phyloP scores from a whole-genome alignment of 2,329 filamentous ascomycete genomes.

The Nigrospora osmanthi region DNA sequence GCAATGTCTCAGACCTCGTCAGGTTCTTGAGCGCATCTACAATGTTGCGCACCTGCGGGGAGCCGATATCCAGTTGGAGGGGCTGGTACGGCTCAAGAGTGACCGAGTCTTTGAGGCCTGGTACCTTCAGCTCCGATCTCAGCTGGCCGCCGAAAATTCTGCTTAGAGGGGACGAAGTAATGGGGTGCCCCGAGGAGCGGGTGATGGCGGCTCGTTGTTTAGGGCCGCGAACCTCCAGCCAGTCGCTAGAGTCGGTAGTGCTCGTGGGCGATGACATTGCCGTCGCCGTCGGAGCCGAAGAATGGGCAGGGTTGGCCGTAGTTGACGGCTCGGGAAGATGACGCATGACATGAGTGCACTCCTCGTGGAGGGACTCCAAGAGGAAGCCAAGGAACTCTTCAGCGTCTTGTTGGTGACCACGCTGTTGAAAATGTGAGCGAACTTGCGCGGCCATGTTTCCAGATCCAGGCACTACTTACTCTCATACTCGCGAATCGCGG shows the following conservation, averaged over 20 bases:
- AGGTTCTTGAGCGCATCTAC: constrained; percentile 81
- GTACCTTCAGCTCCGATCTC: constrained; percentile 80
- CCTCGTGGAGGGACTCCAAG: constrained; percentile 85
- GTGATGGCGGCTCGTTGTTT: constrained; percentile 85
- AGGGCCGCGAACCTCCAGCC: constrained; percentile 80
- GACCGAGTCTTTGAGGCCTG: constrained; percentile 82
- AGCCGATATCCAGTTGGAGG: constrained; percentile 88
- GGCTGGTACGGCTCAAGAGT: constrained; percentile 92
- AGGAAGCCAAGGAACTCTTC: constrained; percentile 95
- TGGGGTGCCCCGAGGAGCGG: constrained; percentile 70
- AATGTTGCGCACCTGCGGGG: constrained; percentile 81
- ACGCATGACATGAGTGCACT: constrained; percentile 74
- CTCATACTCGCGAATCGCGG: constrained; percentile 89
- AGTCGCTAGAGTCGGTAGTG: constrained; percentile 51
- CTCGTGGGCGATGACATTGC: constrained; percentile 34
- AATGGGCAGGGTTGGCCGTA: constrained; percentile 16
- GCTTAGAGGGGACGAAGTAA: constrained; percentile 73
- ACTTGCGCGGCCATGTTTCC: not conserved
- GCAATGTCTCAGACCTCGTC: constrained; percentile 75
- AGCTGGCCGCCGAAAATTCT: constrained; percentile 92
- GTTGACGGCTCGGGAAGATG: constrained; percentile 25
- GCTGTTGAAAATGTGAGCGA: constrained; percentile 34
- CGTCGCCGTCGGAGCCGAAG: constrained; percentile 20
- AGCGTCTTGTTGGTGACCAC: constrained; percentile 94
- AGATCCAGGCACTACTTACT: constrained; percentile 38